Base-by-base conservation (phyloP, 805 yeast species). In the Candida odintsovae region DNA sequence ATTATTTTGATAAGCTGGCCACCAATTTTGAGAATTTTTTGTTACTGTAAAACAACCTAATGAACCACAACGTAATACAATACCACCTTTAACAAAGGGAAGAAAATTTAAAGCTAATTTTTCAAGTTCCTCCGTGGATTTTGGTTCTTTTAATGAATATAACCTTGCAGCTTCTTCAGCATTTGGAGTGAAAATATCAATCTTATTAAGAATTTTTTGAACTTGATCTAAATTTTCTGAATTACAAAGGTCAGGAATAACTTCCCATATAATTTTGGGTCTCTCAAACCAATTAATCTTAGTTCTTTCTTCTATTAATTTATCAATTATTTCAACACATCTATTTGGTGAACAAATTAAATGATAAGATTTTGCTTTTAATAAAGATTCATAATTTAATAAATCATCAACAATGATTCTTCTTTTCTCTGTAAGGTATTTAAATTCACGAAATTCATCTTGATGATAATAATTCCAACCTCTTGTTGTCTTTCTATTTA, bases 181-280 rank as follows among this genome's bases (percentile, higher is more conserved):
- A 62, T 90, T 90, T 0, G 98, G 98, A 1, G 95, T 77, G 26
- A 90, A 70, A 0, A 87, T 72, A 44, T 80, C 79, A 2, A 86
- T 71, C 6, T 67, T 50, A 10, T 65, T 58, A 16, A 84, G 60
- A 8, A 76, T 68, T 4, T 55, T 48, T 0, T 63, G 41, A 43
- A 76, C 66, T 2, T 58, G 57, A 0, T 64, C 57, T 35, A 79
- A 63, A 47, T 78, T 72, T 29, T 72, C 82, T 2, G 80, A 75
- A 0, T 57, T 62, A 61, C 96, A 87, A 19, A 76, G 76, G 48
- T 81, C 86, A 1, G 97, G 97, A 8, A 86, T 76, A 0, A 97
- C 97, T 64, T 90, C 98, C 82, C 90, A 92, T 0, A 86, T 75
- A 45, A 79, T 70, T 2, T 69, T 54, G n/a, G 80, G 49, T n/a